A percentile compares a stretch with the other conserved stretches of the same genome.
Conservation (phyloP, 1,284 basidiomycete genomes). For the Sporisorium exsertum region DNA sequence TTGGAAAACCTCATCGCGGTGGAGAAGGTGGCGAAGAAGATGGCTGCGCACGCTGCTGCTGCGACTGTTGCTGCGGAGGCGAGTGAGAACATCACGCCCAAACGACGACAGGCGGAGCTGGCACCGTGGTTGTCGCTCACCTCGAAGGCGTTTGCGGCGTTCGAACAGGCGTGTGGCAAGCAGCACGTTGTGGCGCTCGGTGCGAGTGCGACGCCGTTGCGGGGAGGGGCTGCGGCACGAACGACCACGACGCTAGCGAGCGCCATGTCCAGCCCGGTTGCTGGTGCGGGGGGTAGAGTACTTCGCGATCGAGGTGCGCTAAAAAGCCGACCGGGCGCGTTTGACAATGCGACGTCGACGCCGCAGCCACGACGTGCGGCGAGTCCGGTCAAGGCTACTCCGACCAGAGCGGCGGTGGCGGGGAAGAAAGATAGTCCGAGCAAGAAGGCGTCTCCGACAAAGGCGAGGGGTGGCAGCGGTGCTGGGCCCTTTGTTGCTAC, state of each 20-base stretch:
- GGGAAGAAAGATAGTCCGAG: slow-evolving; percentile 9
- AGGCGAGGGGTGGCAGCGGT: neutral
- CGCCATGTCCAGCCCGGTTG: slow-evolving; percentile 14
- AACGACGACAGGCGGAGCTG: slow-evolving; percentile 41
- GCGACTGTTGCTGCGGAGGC: neutral
- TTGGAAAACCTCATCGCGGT: slow-evolving; percentile 54
- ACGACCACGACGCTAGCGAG: neutral
- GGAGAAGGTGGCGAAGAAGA: slow-evolving; percentile 57
- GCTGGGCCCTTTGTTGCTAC: neutral
- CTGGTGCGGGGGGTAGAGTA: slow-evolving; percentile 12
- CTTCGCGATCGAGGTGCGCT: slow-evolving; percentile 25
- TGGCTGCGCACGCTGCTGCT: slow-evolving; percentile 44
- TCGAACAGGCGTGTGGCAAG: slow-evolving; percentile 55
- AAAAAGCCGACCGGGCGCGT: slow-evolving; percentile 8
- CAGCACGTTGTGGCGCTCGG: slow-evolving; percentile 20
- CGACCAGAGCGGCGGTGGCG: slow-evolving; percentile 4
- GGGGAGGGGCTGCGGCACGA: slow-evolving; percentile 3
- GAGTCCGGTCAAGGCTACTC: slow-evolving; percentile 26
- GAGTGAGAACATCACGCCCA: slow-evolving; percentile 27
- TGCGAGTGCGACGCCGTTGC: slow-evolving; percentile 1
- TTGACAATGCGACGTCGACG: slow-evolving; percentile 6
- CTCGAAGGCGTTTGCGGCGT: slow-evolving; percentile 54
- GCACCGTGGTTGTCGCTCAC: slow-evolving; percentile 50
- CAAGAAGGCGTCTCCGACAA: slow-evolving; percentile 28
- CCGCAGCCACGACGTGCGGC: slow-evolving; percentile 11